Base-by-base conservation (phyloP, 805 yeast genomes). In the Saccharomycopsis fodiens region DNA sequence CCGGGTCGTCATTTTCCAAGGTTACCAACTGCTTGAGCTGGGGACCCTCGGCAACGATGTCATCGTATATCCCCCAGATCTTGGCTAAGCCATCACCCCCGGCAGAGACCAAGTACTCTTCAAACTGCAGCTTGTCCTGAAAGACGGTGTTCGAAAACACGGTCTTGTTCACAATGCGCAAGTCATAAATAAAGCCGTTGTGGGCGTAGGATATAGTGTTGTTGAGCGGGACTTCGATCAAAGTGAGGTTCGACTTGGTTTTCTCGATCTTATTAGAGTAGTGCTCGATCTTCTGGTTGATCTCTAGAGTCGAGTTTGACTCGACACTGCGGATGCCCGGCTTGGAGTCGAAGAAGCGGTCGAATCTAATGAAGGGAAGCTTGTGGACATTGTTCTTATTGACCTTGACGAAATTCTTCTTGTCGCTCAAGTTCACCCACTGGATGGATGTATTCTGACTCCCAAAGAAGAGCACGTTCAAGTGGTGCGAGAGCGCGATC, bases 21-120 rank as follows among this genome's bases (percentile, higher is more conserved):
- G 68, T 58, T 17, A 65, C 63, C 0, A 67, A 41, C 17, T 64
- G 52, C 3, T 46, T 50, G 15, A 65, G 27, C 6, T 46, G 54
- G 3, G 42, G 41, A 12, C 23, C 15, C 12, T 25, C 6, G 21
- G 39, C 48, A 39, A 52, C 19, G 45, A 54, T 45, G 35, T 51
- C 31, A 51, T 45, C 1, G 53, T 52, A 1, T 52, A 78, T 55
- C 0, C 76, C 74, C 97, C 97, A 91, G 10, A 87, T 60, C 55
- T 85, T 85, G n/a, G 83, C 75, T 6, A 73, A 55, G 0, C 97
- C 97, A 63, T 93, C 97, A 39, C 97, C 97, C 42, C 96, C 95
- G 22, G 94, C 91, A 2, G 85, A 70, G 3, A 82, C 62, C 5
- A 84, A 57, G 7, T 66, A 59, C 32, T 71, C 73, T 3, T 61